Conservation (phyloP, 2,329 filamentous ascomycete species). For the Diaporthe sp. region DNA sequence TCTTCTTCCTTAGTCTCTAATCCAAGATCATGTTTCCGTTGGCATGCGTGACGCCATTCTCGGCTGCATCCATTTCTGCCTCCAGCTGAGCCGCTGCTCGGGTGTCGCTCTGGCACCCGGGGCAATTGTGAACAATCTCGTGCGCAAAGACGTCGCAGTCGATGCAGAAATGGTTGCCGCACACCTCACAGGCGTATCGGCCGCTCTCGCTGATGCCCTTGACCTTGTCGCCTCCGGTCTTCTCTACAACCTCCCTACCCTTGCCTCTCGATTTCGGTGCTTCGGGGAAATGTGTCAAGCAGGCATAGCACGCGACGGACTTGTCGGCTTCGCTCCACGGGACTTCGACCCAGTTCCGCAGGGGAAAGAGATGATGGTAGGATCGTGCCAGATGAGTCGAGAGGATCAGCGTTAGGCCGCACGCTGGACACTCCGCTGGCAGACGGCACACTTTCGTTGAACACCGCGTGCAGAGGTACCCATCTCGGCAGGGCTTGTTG, state of each 20-base stretch:
- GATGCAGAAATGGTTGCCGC: constrained; percentile 93
- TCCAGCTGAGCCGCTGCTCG: constrained; percentile 46
- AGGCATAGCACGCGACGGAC: constrained; percentile 82
- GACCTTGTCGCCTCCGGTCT: constrained; percentile 43
- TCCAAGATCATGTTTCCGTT: constrained; percentile 64
- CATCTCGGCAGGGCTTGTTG: constrained; percentile 83
- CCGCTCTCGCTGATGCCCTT: constrained; percentile 87
- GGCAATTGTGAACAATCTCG: constrained; percentile 95
- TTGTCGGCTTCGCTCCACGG: constrained; percentile 79
- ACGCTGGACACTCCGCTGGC: constrained; percentile 91
- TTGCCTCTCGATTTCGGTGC: constrained; percentile 47
- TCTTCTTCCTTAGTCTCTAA: constrained; percentile 42
- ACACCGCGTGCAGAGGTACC: constrained; percentile 93
- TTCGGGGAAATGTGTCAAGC: constrained; percentile 79
- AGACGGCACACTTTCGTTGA: constrained; percentile 89
- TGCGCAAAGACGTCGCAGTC: constrained; percentile 98
- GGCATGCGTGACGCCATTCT: constrained; percentile 44
- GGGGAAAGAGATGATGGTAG: constrained; percentile 92
- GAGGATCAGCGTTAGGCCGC: constrained; percentile 91
- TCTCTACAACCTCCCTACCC: constrained; percentile 41
- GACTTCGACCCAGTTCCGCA: constrained; percentile 92
- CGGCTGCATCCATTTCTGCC: constrained; percentile 17
- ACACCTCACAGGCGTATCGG: constrained; percentile 91
- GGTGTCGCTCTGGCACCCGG: constrained; percentile 80
- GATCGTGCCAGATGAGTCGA: constrained; percentile 94